Evolutionary conservation across 2,329 filamentous ascomycete species (phyloP).

Genomic region (Aspergillus brasiliensis): DNA sequence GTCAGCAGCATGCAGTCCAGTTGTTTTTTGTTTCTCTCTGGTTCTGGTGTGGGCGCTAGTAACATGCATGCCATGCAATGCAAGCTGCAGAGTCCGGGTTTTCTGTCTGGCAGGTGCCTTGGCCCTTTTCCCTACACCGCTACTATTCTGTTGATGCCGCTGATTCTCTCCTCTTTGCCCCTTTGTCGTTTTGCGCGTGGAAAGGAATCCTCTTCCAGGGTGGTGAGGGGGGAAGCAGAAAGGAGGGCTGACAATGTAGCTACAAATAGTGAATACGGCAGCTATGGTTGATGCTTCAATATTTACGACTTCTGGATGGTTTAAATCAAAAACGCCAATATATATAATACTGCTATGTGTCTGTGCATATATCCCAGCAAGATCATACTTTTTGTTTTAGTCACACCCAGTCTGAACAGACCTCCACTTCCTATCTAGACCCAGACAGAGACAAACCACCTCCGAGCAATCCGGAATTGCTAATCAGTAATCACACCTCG

Average conservation of each 20-base stretch:
- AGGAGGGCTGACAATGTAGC: not conserved
- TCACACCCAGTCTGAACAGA: not conserved
- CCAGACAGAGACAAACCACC: not conserved
- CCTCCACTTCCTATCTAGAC: not conserved
- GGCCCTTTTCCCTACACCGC: slow-evolving; percentile 18
- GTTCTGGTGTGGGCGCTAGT: not conserved
- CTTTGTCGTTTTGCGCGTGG: not conserved
- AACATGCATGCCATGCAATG: slow-evolving; percentile 6
- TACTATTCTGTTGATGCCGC: slow-evolving; percentile 9
- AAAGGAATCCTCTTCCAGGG: not conserved
- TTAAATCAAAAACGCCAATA: not conserved
- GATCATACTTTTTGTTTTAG: slow-evolving; percentile 2
- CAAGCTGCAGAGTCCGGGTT: slow-evolving; percentile 1
- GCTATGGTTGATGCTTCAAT: not conserved
- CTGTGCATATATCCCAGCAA: not conserved
- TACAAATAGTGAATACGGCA: not conserved
- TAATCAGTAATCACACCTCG: not conserved
- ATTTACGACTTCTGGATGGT: too few relatives aligned
- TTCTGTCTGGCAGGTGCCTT: slow-evolving; percentile 12
- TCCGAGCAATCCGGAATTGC: not conserved
- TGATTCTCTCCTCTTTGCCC: not conserved
- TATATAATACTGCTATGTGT: not conserved
- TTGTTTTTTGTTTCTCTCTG: too few relatives aligned
- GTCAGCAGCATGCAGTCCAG: not conserved
- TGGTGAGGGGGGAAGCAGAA: not conserved